A percentile compares a stretch with the other conserved stretches of the same genome.
Evolutionary conservation across 225 moss, liverwort and hornwort species (phyloP).

Genomic region (Polytrichum commune): DNA sequence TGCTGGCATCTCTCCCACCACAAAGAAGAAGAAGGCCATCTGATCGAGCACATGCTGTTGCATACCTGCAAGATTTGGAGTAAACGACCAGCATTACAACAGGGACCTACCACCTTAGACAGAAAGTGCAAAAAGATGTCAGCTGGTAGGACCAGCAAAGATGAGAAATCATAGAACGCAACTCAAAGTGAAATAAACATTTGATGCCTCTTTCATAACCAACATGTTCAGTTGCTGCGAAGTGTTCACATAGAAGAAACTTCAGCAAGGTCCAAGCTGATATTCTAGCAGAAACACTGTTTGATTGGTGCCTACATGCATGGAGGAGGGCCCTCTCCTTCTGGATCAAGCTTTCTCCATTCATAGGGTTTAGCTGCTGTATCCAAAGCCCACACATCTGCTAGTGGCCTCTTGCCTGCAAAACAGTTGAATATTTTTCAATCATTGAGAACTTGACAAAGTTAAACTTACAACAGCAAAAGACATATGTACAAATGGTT

Average conservation of each 20-base stretch:
- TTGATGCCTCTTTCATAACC: constrained; percentile 1
- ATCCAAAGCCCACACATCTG: constrained; percentile 87
- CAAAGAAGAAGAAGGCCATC: constrained; percentile 80
- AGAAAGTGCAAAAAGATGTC: not conserved
- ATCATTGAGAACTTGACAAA: not conserved
- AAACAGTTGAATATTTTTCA: not conserved
- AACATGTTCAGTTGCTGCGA: constrained; percentile 4
- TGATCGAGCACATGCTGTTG: constrained; percentile 81
- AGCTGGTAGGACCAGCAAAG: no score
- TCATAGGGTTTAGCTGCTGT: constrained; percentile 92
- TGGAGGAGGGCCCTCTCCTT: constrained; percentile 65
- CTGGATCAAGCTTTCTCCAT: constrained; percentile 81
- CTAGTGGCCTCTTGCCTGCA: constrained; percentile 78
- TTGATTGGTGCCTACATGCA: constrained; percentile 35
- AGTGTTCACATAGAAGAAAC: not conserved
- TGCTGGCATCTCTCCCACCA: constrained; percentile 82
- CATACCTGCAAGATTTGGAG: constrained; percentile 58
- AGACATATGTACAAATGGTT: constrained; percentile 2
- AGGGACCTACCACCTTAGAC: not conserved
- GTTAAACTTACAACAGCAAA: not conserved
- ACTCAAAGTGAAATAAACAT: not conserved
- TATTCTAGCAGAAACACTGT: not conserved
- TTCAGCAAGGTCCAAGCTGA: not conserved
- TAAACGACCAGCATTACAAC: not conserved
- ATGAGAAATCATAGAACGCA: no score